These are phyloP conservation scores for Flaveria ramosissima DNA, from an alignment of 129 eudicot genomes.

Conservation along the genomic window DNA sequence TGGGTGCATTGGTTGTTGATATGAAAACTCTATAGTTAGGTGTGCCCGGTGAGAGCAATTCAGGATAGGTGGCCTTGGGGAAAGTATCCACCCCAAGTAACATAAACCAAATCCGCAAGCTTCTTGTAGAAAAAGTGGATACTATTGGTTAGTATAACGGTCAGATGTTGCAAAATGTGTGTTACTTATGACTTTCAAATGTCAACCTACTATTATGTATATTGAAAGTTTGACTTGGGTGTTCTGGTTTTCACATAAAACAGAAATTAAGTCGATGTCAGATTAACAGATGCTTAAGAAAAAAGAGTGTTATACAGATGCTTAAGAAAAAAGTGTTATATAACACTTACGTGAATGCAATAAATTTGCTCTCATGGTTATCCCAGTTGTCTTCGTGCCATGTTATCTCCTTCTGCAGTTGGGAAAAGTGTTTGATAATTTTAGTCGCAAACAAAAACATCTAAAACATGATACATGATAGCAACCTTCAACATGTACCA, in stretches of 20 bases:
- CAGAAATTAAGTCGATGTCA: neutral
- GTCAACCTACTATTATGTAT: neutral
- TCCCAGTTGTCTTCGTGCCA: slow-evolving; percentile 99
- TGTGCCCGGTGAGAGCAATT: neutral
- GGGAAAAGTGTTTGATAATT: slow-evolving; percentile 14
- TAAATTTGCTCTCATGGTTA: slow-evolving; percentile 81
- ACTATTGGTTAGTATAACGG: neutral
- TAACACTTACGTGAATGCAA: slow-evolving; percentile 83
- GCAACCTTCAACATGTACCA: slow-evolving; percentile 5
- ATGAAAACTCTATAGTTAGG: no score
- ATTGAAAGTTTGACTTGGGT: neutral
- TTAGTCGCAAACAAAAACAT: neutral
- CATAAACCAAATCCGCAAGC: no score
- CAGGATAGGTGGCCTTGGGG: neutral
- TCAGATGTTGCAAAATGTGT: neutral
- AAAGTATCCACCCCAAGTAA: neutral
- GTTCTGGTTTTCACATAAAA: neutral
- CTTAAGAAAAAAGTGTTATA: neutral
- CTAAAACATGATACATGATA: slow-evolving; percentile 12
- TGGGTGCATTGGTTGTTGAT: no score
- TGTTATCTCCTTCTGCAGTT: slow-evolving; percentile 77
- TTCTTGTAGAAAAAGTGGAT: neutral
- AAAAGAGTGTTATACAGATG: neutral
- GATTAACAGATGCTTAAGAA: neutral
- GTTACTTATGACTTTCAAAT: neutral